phyloP scores from a whole-genome alignment of 139 green algal genomes.

The Desmodesmus armatus region DNA sequence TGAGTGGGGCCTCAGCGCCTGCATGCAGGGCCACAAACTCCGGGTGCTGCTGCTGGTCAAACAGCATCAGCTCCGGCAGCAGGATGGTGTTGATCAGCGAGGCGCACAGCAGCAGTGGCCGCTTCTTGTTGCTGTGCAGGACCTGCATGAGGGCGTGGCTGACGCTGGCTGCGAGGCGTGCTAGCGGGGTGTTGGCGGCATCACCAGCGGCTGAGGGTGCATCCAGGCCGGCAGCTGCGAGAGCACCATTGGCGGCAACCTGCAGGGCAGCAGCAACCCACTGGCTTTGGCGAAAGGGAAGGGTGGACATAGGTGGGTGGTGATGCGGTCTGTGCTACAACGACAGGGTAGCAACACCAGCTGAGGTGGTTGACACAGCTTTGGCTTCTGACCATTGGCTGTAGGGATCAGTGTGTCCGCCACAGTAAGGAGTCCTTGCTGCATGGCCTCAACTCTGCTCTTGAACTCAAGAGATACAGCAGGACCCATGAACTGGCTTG shows the following conservation, averaged over 20 bases:
- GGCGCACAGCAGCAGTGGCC: conserved; percentile 39
- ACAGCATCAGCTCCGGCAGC: conserved; percentile 58
- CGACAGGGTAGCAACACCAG: no score
- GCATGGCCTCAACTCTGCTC: no score
- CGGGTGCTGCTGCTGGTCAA: neutral
- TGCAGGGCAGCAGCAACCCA: neutral
- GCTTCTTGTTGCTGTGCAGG: conserved; percentile 42
- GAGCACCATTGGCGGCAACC: neutral
- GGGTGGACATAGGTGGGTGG: no score
- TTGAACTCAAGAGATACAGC: no score
- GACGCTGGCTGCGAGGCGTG: neutral
- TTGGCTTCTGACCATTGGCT: no score
- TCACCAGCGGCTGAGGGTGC: neutral
- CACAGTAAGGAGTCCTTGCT: no score
- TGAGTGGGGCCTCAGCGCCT: conserved; percentile 49
- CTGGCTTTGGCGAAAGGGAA: no score
- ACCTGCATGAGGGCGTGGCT: conserved; percentile 41
- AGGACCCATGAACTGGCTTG: no score
- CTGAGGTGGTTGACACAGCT: no score
- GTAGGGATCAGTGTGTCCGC: no score
- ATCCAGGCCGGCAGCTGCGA: neutral
- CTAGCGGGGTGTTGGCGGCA: neutral
- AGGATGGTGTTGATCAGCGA: conserved; percentile 56
- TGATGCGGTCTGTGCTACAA: no score
- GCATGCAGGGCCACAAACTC: conserved; percentile 8